Conservation (phyloP, 2,329 filamentous ascomycete species). For the Penicillium sp. region DNA sequence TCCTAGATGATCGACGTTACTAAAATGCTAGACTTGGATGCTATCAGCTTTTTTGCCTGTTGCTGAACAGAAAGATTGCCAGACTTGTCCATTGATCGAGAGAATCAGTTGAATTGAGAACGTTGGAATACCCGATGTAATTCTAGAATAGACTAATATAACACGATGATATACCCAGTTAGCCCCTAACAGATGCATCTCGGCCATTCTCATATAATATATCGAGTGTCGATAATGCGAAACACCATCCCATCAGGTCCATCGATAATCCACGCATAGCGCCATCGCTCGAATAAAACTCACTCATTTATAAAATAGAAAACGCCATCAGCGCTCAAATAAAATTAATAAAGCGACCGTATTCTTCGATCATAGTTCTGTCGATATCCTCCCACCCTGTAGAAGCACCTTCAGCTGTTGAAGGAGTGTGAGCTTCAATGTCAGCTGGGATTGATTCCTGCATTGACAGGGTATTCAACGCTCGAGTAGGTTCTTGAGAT, state of each 20-base stretch:
- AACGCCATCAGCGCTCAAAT: neutral
- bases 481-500: neutral
- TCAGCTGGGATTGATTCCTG: neutral
- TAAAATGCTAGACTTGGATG: too few relatives aligned
- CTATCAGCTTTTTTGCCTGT: too few relatives aligned
- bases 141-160: neutral
- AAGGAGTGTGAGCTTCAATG: neutral
- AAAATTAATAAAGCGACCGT: slow-evolving; percentile 40
- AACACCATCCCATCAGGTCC: neutral
- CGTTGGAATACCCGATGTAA: neutral
- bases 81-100: too few relatives aligned
- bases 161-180: neutral
- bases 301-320: neutral
- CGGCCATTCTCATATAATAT: neutral
- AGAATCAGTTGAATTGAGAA: too few relatives aligned
- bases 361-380: slow-evolving; percentile 37
- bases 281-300: neutral
- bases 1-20: too few relatives aligned
- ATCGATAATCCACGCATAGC: neutral
- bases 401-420: neutral
- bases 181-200: neutral
- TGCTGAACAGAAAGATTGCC: too few relatives aligned
- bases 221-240: neutral
- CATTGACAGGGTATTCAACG: neutral
- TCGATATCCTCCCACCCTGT: slow-evolving; percentile 37